These are phyloP conservation scores for Chaetomium sp. DNA, from an alignment of 2,329 filamentous ascomycete species.

Conservation along the genomic window DNA sequence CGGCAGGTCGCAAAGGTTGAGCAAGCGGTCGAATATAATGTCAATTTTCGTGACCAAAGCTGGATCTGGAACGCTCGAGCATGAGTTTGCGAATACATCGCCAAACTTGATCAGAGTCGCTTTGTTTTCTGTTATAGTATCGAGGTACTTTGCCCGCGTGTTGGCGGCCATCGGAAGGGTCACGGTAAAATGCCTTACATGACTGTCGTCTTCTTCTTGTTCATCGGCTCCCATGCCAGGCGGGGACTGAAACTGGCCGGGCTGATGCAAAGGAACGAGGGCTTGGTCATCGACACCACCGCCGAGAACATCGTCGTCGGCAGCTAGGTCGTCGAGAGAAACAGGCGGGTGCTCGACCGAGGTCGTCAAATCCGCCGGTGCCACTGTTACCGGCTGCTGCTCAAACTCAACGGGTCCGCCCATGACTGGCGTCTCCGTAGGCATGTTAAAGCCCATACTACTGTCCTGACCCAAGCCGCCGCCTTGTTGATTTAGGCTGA, in stretches of 20 bases:
- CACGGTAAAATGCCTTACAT: constrained; percentile 47
- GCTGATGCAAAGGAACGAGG: background rate
- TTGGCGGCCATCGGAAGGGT: constrained; percentile 61
- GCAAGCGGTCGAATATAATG: constrained; percentile 52
- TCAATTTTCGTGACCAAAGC: constrained; percentile 52
- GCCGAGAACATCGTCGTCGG: constrained; percentile 17
- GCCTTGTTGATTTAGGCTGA: background rate
- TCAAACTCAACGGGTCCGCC: constrained; percentile 18
- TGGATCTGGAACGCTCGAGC: constrained; percentile 44
- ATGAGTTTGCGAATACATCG: constrained; percentile 46
- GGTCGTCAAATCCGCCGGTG: constrained; percentile 32
- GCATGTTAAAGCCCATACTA: constrained; percentile 7
- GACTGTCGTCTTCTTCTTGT: constrained; percentile 15
- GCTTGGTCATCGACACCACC: background rate
- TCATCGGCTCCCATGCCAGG: constrained; percentile 19
- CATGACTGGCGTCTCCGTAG: constrained; percentile 1
- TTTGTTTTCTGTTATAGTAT: constrained; percentile 50
- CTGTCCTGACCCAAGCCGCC: constrained; percentile 10
- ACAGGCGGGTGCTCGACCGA: constrained; percentile 16
- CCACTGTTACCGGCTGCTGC: constrained; percentile 29
- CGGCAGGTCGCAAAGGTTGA: constrained; percentile 60
- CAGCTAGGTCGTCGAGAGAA: constrained; percentile 8
- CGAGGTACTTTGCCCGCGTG: constrained; percentile 55
- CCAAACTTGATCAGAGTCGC: constrained; percentile 51
- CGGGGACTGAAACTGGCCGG: background rate